Evolutionary conservation across 2,329 filamentous ascomycete species (phyloP).

Genomic region (Penicillium palitans): DNA sequence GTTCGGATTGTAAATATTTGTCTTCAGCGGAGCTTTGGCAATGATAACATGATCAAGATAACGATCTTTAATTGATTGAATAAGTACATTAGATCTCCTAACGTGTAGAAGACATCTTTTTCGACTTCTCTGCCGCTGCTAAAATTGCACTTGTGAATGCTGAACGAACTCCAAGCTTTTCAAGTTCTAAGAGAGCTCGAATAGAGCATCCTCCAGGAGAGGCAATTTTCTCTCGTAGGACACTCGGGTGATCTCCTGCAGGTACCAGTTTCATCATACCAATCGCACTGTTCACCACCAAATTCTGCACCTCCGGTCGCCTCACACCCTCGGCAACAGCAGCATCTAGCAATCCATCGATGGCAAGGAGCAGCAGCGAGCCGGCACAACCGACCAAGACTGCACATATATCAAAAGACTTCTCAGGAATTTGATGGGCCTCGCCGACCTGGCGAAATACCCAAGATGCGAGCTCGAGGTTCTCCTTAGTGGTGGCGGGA

Average conservation of each 20-base stretch:
- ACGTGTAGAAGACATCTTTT: too few relatives aligned
- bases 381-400: constrained; percentile 16
- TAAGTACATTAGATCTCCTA: too few relatives aligned
- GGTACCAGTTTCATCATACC: constrained; percentile 17
- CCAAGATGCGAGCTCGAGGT: constrained; percentile 32
- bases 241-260: constrained; percentile 16
- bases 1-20: too few relatives aligned
- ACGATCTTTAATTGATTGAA: too few relatives aligned
- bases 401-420: constrained; percentile 13
- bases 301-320: constrained; percentile 9
- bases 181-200: constrained; percentile 15
- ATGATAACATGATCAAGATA: too few relatives aligned
- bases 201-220: constrained; percentile 21
- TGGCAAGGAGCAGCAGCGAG: constrained; percentile 35
- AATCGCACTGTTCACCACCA: constrained; percentile 16
- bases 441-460: constrained; percentile 9
- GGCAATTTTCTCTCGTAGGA: constrained; percentile 18
- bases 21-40: too few relatives aligned
- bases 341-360: constrained; percentile 54
- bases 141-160: constrained; percentile 17
- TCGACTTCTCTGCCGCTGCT: constrained; percentile 8
- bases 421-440: constrained; percentile 12
- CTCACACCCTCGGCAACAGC: constrained; percentile 53
- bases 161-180: constrained; percentile 14
- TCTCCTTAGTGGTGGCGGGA: constrained; percentile 18